Evolutionary conservation across 1,139 yeast genomes (phyloP), one percentile per base, ranked within the genome.

Genomic region (Pichia sp.): DNA sequence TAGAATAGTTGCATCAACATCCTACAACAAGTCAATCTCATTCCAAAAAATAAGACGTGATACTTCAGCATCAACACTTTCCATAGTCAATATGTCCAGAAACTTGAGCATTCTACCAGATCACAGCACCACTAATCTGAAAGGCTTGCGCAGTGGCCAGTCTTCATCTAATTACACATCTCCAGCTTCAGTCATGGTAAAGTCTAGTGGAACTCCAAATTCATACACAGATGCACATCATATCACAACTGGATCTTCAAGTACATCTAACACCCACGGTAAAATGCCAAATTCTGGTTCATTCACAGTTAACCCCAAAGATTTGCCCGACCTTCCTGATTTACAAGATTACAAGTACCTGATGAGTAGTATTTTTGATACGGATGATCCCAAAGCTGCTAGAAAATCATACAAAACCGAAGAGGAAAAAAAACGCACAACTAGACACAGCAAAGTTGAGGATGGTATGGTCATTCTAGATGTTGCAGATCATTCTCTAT

Each of bases 21-120:
- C 66, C 1, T 59, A 51, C 33, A 62, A 60, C 38, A 64, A 58
- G 45, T 55, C 60, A 12, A 58, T 63, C 21, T 57, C 66, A 0
- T 61, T 63, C 46, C 56, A 51, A 22, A 41, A 24, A 19, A 11
- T 36, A 10, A 45, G 32, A 19, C 45, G 40, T 24, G 47, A 49
- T 14, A 30, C 44, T 8, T 34, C 46, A 6, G 26, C 41, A 20
- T 41, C 46, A 19, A 35, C 38, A 14, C 19, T 44, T 14, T 46
- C 52, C 17, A 38, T 42, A 11, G 38, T 45, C n/a, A 42, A 41
- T 20, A 45, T 45, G 47, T 34, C 40, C 13, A 33, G 41, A 32
- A 38, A 37, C 28, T 25, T 43, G 19, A 29, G 39, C 27, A 28
- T 38, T 13, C 31, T 18, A n/a, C 33, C 30, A 25, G 46, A 44